These are phyloP conservation scores for Linaria vulgaris DNA, from an alignment of 257 asterid genomes.

Conservation along the genomic window DNA sequence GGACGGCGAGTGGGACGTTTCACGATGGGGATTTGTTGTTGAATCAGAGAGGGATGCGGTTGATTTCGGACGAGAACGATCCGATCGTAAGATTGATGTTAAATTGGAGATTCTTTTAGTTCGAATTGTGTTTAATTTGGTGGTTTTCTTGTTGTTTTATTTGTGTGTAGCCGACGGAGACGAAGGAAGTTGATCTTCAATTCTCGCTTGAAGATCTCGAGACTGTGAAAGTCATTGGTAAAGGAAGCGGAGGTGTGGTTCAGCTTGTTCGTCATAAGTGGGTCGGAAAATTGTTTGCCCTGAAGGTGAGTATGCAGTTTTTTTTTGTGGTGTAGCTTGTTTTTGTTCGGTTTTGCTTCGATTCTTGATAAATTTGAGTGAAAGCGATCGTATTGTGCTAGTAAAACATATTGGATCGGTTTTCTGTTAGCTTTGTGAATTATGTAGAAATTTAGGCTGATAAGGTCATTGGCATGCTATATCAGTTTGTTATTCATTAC, in stretches of 20 bases:
- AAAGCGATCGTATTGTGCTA: too few relatives aligned
- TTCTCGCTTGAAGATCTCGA: slow-evolving; percentile 92
- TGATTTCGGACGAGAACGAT: slow-evolving; percentile 66
- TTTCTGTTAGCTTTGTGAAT: too few relatives aligned
- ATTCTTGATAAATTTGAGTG: slow-evolving; percentile 2
- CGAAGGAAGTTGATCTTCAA: slow-evolving; percentile 79
- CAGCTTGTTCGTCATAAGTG: slow-evolving; percentile 98
- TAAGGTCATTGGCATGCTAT: too few relatives aligned
- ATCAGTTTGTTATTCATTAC: too few relatives aligned
- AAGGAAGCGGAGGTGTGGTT: slow-evolving; percentile 98
- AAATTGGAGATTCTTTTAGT: not conserved
- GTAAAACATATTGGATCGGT: too few relatives aligned
- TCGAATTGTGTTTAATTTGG: not conserved
- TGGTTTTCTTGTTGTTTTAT: not conserved
- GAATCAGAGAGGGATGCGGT: slow-evolving; percentile 80
- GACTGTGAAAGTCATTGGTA: slow-evolving; percentile 94
- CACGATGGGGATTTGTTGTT: slow-evolving; percentile 85
- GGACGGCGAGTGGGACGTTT: slow-evolving; percentile 97
- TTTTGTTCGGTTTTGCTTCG: slow-evolving; percentile 18
- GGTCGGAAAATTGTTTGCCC: slow-evolving; percentile 87
- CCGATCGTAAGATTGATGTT: slow-evolving; percentile 42
- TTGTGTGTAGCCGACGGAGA: slow-evolving; percentile 54
- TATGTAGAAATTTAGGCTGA: too few relatives aligned
- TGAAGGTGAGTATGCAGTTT: slow-evolving; percentile 64
- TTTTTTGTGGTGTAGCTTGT: not conserved